Percentiles rank a stretch among this genome's conserved stretches.
Conservation (phyloP, 805 yeast genomes). For the Saccharomycodes ludwigii region DNA sequence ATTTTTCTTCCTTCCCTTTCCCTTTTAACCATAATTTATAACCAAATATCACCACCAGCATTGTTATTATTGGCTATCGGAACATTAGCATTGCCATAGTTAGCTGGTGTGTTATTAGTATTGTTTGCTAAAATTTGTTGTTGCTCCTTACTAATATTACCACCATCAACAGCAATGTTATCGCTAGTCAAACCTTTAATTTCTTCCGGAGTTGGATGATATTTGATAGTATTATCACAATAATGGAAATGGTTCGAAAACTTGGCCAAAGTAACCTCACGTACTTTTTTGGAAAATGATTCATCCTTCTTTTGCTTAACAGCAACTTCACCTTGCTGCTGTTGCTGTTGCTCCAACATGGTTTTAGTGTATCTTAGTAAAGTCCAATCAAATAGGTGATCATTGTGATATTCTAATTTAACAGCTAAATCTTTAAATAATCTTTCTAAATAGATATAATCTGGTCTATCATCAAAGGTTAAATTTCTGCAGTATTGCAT, state of each 20-base stretch:
- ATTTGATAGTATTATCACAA: slow-evolving; percentile 18
- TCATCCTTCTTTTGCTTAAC: slow-evolving; percentile 16
- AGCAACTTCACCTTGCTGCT: slow-evolving; percentile 5
- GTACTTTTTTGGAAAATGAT: slow-evolving; percentile 21
- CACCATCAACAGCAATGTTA: too few relatives aligned
- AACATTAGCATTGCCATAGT: too few relatives aligned
- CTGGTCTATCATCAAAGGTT: slow-evolving; percentile 94
- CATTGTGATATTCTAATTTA: slow-evolving; percentile 82
- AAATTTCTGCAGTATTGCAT: slow-evolving; percentile 80
- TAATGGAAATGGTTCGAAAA: slow-evolving; percentile 26
- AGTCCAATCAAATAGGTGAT: slow-evolving; percentile 96
- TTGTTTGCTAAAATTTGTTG: too few relatives aligned
- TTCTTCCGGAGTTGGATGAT: slow-evolving; percentile 24
- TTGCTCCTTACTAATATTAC: too few relatives aligned
- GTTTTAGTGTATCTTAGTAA: slow-evolving; percentile 31
- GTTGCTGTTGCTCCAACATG: slow-evolving; percentile 22
- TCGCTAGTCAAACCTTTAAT: too few relatives aligned
- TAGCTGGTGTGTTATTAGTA: too few relatives aligned
- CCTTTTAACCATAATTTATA: too few relatives aligned
- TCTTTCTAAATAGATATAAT: slow-evolving; percentile 77
- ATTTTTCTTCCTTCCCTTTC: too few relatives aligned
- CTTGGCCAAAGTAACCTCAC: slow-evolving; percentile 23
- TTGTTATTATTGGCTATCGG: too few relatives aligned
- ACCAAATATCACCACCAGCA: too few relatives aligned
- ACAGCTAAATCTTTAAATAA: slow-evolving; percentile 80